Evolutionary conservation across 345 rosid genomes (phyloP), one percentile per base, ranked within the genome.

Genomic region (Salix dunnii): DNA sequence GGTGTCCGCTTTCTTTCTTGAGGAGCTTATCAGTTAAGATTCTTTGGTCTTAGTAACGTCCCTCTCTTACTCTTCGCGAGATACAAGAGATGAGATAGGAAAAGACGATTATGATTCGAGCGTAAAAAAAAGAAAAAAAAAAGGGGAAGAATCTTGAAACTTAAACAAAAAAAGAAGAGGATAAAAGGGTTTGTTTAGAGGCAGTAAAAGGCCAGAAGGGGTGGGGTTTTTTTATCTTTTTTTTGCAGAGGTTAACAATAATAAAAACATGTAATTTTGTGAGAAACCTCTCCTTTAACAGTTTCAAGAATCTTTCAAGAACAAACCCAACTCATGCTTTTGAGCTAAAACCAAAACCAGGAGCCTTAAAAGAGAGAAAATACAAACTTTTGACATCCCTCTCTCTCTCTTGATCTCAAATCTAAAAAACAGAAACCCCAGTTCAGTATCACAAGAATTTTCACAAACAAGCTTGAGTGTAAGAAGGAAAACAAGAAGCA

Each of bases 11-110:
- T 68, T 46, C 23, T 21, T 25, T 7, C 17, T 23, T 38, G 55
- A 51, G 43, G 73, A 60, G 75, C 83, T 78, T 79, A 11, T 61
- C 65, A 78, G 71, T 76, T 23, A 70, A 79, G 75, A 74, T 76
- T 77, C 36, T 84, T 48, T 63, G 33, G 30, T 71, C 76, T 78
- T 79, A 74, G 86, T 83, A 74, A 87, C 86, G 85, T 80, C 88
- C 85, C 84, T 81, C 88, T 80, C 64, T 64, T 75, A 25, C 49
- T 27, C 67, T 73, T 81, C 73, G 74, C n/a, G 23, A 67, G 61
- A 68, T 46, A 72, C 30, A 23, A 71, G 28, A 65, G 67, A 77
- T 58, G 80, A 71, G 58, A 48, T 14, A 9, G 67, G 69, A 76
- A 53, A 70, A 28, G 60, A 35, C 40, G 55, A 49, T 65, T 33